Evolutionary conservation across 345 rosid species (phyloP).

Genomic region (Gossypium sturtianum): DNA sequence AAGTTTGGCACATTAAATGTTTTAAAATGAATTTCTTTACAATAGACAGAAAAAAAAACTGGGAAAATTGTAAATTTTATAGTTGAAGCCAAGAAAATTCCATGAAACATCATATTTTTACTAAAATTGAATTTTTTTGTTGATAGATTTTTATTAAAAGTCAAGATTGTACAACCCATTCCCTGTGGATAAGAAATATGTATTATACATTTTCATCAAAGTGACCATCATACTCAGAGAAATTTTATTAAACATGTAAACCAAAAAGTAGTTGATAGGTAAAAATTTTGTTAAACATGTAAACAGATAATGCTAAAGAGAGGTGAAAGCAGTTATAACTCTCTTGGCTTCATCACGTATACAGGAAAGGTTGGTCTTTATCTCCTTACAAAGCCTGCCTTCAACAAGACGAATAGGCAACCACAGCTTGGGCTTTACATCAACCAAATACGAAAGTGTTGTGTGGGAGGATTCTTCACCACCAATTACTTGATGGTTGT

Average conservation of each 20-base stretch:
- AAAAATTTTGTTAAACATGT: background rate
- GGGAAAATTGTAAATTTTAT: too few species aligned
- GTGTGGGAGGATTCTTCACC: constrained; percentile 45
- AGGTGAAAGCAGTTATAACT: constrained; percentile 16
- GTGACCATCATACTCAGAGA: background rate
- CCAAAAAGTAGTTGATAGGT: background rate
- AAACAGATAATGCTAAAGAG: constrained; percentile 8
- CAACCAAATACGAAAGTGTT: constrained; percentile 54
- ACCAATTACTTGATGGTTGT: constrained; percentile 19
- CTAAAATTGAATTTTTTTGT: too few species aligned
- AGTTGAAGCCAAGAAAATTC: too few species aligned
- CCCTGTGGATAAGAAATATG: too few species aligned
- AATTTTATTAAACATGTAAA: background rate
- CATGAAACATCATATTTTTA: too few species aligned
- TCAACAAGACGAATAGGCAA: constrained; percentile 72
- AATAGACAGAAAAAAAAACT: too few species aligned
- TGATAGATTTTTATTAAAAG: too few species aligned
- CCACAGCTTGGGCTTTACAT: constrained; percentile 79
- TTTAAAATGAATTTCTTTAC: too few species aligned
- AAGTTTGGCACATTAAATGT: too few species aligned
- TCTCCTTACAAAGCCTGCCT: constrained; percentile 73
- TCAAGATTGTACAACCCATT: too few species aligned
- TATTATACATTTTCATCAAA: too few species aligned
- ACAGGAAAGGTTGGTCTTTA: constrained; percentile 56
- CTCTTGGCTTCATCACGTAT: constrained; percentile 61